Evolutionary conservation across 2,329 filamentous ascomycete genomes (phyloP).

Genomic region (Beauveria medogensis): DNA sequence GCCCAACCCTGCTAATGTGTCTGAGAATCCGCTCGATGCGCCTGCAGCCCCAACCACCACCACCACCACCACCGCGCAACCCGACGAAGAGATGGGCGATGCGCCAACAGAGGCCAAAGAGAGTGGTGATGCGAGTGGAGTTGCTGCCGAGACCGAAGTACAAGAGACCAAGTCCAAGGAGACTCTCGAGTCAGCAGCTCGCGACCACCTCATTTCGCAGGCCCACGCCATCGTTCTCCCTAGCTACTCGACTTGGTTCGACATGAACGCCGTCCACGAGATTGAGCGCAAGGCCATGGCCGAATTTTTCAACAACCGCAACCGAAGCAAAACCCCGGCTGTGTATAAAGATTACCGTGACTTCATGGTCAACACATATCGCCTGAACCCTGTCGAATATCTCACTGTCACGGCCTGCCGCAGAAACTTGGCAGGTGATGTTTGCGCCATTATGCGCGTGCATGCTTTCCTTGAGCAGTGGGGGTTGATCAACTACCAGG

Average conservation of each 20-base stretch:
- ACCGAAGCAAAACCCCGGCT: conserved; percentile 93
- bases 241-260: conserved; percentile 98
- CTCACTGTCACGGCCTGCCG: conserved; percentile 94
- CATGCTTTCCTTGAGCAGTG: conserved; percentile 97
- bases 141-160: conserved; percentile 38
- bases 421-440: conserved; percentile 89
- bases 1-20: conserved; percentile 42
- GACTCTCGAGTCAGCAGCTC: conserved; percentile 73
- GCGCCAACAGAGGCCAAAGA: conserved; percentile 46
- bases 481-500: conserved; percentile 98
- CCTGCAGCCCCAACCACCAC: conserved; percentile 47
- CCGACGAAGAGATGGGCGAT: conserved; percentile 78
- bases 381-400: conserved; percentile 91
- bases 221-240: conserved; percentile 94
- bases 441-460: conserved; percentile 98
- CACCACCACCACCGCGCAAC: conserved; percentile 46
- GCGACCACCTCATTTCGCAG: conserved; percentile 85
- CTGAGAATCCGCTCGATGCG: conserved; percentile 62
- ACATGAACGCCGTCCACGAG: conserved; percentile 86
- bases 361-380: conserved; percentile 99
- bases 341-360: conserved; percentile 99
- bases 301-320: conserved; percentile 97
- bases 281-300: conserved; percentile 92
- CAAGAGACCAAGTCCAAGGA: conserved; percentile 68
- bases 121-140: conserved; percentile 37